Conservation (phyloP, 345 rosid genomes). For the Rhizophora apiculata region DNA sequence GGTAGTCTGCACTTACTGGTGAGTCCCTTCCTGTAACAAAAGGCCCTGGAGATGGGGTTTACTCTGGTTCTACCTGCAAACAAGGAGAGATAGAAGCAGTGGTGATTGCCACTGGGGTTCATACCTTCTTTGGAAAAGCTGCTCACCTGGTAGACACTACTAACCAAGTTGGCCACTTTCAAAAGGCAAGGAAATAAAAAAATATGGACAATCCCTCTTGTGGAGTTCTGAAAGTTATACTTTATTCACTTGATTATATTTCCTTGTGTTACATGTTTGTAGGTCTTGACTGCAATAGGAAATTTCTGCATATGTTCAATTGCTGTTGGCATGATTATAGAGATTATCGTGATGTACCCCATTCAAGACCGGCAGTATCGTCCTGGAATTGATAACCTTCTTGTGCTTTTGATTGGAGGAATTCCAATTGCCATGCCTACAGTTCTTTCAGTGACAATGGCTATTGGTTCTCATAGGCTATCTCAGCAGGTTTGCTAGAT, state of each 20-base stretch:
- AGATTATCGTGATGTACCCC: slow-evolving; percentile 93
- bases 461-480: slow-evolving; percentile 91
- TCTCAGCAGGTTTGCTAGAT: slow-evolving; percentile 77
- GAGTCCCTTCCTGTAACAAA: slow-evolving; percentile 98
- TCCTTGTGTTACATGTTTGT: slow-evolving; percentile 14
- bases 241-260: slow-evolving; percentile 10
- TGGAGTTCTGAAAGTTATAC: neutral
- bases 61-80: slow-evolving; percentile 97
- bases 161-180: slow-evolving; percentile 99
- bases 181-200: slow-evolving; percentile 52
- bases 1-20: slow-evolving; percentile 95
- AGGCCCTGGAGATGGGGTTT: slow-evolving; percentile 94
- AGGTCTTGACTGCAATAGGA: slow-evolving; percentile 98
- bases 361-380: slow-evolving; percentile 89
- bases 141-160: slow-evolving; percentile 97
- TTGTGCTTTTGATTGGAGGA: slow-evolving; percentile 96
- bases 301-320: slow-evolving; percentile 98
- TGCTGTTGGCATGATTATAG: slow-evolving; percentile 88
- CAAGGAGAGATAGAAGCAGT: slow-evolving; percentile 97
- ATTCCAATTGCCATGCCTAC: slow-evolving; percentile 99
- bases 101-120: slow-evolving; percentile 97
- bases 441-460: slow-evolving; percentile 97
- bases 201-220: neutral
- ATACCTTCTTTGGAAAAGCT: slow-evolving; percentile 97
- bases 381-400: slow-evolving; percentile 98